Conservation (phyloP, 192 early-diverging fungal species). For the Coemansia sp. region DNA sequence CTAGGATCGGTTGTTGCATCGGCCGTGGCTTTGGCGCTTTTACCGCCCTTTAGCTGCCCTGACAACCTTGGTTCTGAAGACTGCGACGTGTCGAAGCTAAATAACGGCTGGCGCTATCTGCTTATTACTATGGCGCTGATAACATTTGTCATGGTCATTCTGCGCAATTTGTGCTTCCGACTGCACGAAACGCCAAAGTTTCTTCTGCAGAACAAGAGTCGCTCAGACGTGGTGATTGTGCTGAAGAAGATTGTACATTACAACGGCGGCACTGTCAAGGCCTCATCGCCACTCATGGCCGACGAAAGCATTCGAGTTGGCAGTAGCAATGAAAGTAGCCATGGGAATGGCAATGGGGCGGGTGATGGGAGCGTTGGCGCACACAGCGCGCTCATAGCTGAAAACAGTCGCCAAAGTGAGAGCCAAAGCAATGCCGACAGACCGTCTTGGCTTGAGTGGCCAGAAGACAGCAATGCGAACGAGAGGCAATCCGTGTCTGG, state of each 20-base stretch:
- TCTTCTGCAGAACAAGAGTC: conserved; percentile 64
- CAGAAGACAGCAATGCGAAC: conserved; percentile 13
- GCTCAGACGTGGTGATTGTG: conserved; percentile 67
- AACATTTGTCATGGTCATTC: conserved; percentile 70
- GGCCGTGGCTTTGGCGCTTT: conserved; percentile 60
- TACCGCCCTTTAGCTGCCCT: conserved; percentile 72
- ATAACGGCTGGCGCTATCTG: conserved; percentile 80
- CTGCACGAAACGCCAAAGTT: conserved; percentile 82
- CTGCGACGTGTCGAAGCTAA: conserved; percentile 63
- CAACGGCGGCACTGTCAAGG: conserved; percentile 56
- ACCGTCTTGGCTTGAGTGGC: conserved; percentile 51
- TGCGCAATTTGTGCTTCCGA: conserved; percentile 66
- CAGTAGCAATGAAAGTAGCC: conserved; percentile 2
- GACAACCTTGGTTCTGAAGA: conserved; percentile 30
- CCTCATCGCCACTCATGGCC: conserved; percentile 7
- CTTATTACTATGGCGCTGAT: conserved; percentile 61
- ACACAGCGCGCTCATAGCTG: conserved; percentile 16
- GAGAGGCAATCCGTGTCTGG: not conserved
- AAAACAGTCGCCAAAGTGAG: not conserved
- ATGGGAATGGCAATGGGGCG: not conserved
- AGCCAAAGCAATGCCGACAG: conserved; percentile 16
- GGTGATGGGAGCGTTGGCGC: not conserved
- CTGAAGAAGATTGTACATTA: conserved; percentile 64
- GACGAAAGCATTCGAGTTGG: not conserved
- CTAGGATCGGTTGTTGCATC: conserved; percentile 76